Evolutionary conservation across 371 early-diverging fungal species (phyloP).

Genomic region (Mucor racemosus): DNA sequence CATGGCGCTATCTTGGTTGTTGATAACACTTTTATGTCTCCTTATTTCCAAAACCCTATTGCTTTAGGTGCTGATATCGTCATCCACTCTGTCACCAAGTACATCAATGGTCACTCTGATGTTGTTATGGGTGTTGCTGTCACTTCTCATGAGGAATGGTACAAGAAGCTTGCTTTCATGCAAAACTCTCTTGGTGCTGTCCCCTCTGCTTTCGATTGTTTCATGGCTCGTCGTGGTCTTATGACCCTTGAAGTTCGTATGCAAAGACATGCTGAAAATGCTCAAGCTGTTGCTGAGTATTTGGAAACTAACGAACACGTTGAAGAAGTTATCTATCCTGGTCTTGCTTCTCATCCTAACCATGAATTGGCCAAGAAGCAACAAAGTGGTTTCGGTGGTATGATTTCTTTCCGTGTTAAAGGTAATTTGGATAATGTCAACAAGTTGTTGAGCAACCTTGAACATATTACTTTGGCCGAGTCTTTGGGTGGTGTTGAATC

Average conservation of each 20-base stretch:
- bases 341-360: constrained; percentile 80
- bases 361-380: constrained; percentile 83
- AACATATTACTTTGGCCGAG: constrained; percentile 85
- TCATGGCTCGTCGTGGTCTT: constrained; percentile 92
- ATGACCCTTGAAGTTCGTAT: constrained; percentile 96
- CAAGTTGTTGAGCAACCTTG: constrained; percentile 67
- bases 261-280: constrained; percentile 89
- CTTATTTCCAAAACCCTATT: constrained; percentile 96
- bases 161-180: constrained; percentile 82
- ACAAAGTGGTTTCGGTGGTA: constrained; percentile 84
- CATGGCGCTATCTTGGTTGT: constrained; percentile 87
- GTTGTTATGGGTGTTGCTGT: constrained; percentile 96
- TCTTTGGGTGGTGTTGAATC: constrained; percentile 88
- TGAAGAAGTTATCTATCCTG: constrained; percentile 85
- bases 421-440: constrained; percentile 73
- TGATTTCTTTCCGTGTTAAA: constrained; percentile 86
- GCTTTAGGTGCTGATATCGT: constrained; percentile 94
- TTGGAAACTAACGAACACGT: constrained; percentile 70
- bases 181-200: constrained; percentile 97
- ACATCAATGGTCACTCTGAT: constrained; percentile 98
- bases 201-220: constrained; percentile 98
- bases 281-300: constrained; percentile 75
- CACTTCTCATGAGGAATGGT: constrained; percentile 75
- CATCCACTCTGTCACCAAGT: constrained; percentile 98
- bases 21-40: constrained; percentile 98